These are phyloP conservation scores for Arthonia radiata DNA, from an alignment of 495 filamentous ascomycete species.

Conservation along the genomic window DNA sequence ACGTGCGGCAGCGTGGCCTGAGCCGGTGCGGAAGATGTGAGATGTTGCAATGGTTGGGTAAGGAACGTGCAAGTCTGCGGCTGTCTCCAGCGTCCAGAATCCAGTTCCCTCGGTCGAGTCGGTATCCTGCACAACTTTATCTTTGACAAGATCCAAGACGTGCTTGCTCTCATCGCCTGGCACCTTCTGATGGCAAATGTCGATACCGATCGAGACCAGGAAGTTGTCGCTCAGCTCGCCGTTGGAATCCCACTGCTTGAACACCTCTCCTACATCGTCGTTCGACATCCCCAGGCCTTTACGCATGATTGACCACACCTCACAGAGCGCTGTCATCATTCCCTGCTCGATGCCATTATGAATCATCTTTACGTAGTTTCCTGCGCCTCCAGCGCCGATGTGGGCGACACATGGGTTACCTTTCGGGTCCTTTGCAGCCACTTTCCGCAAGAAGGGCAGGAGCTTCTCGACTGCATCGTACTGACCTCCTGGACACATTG, in stretches of 20 bases:
- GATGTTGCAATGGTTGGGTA: constrained; percentile 37
- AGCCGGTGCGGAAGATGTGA: constrained; percentile 41
- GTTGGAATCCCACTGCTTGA: constrained; percentile 31
- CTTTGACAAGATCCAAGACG: constrained; percentile 39
- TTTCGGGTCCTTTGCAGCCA: constrained; percentile 32
- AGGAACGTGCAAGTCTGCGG: constrained; percentile 33
- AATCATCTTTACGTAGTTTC: constrained; percentile 57
- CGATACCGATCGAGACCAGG: constrained; percentile 35
- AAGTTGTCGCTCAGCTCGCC: constrained; percentile 36
- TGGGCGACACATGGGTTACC: constrained; percentile 36
- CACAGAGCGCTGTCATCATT: constrained; percentile 34
- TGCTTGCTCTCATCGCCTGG: constrained; percentile 21
- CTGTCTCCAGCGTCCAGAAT: constrained; percentile 37
- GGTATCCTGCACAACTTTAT: constrained; percentile 55
- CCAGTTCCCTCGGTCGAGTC: constrained; percentile 42
- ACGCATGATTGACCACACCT: constrained; percentile 41
- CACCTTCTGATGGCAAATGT: constrained; percentile 26
- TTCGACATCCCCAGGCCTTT: constrained; percentile 32
- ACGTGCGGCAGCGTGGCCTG: constrained; percentile 32
- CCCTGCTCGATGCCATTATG: constrained; percentile 59
- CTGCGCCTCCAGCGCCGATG: constrained; percentile 35
- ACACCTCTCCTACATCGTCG: constrained; percentile 35
- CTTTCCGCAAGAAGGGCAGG: constrained; percentile 34
- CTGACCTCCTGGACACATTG: constrained; percentile 40
- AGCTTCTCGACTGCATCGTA: constrained; percentile 28